Base-by-base conservation (phyloP, 2,329 filamentous ascomycete species). In the Knufia fluminis region DNA sequence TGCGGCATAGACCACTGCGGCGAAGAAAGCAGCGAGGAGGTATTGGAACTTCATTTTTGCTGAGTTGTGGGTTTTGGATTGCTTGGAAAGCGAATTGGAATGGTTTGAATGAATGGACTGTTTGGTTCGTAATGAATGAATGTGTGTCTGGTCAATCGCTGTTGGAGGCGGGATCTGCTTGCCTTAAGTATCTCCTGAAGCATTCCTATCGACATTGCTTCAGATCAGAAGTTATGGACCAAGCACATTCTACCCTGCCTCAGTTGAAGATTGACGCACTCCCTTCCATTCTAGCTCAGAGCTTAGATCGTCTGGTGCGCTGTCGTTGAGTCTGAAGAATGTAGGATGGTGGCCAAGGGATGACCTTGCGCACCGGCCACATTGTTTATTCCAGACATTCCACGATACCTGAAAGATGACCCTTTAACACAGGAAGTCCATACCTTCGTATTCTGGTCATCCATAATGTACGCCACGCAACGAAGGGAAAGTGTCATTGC, bases 31-130 rank as follows among this genome's bases (percentile, higher is more conserved):
- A 12, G 20, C 32, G 8, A 39, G 14, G 33, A 46, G 10, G 16
- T 12, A 8, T n/a, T 10, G 8, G 44, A 38, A 12, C 44, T 46
- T 46, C 44, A 46, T 46, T 2, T 45, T 46, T 46, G 44, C 44
- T 46, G 44, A n/a, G 12, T 35, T 7, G 26, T 28, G 33, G 44
- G 42, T 19, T 42, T 42, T 26, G 20, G 16, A 35, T 32, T 36
- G 31, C 17, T 46, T 46, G n/a, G 32, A 36, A 23, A 38, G 20
- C 2, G 20, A 26, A 28, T 6, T 28, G 6, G 12, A 28, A 28
- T 28, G 26, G 26, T 6, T 28, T 28, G 12, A 28, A 28, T 12
- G 26, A 28, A 12, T 28, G 26, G 26, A 28, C 26, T 28, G 26
- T 6, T 28, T 28, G 26, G 6, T 28, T 6, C 4, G 35, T 4